Evolutionary conservation across 495 filamentous ascomycete genomes (phyloP), one percentile per base, ranked within the genome.

Genomic region (Thermochaetoides thermophila): DNA sequence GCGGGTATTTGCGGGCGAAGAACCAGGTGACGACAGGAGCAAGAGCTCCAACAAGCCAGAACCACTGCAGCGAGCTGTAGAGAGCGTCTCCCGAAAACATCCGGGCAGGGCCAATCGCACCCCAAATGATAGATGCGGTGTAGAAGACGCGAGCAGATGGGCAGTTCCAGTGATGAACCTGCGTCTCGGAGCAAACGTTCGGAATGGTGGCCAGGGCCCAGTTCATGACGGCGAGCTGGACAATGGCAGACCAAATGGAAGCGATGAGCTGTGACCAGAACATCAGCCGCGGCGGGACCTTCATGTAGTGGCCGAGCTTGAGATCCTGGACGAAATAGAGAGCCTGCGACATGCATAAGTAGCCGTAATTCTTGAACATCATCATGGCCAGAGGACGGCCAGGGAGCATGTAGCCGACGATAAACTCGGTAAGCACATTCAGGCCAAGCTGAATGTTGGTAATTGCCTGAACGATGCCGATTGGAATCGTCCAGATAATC

Each of bases 311-410:
- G n/a, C 73, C 77, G 10, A 66, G 51, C 43, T 71, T 69, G 33
- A 73, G 55, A 38, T 71, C 66, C 39, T 63, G 58, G 14, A 50
- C 35, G 28, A 57, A 57, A 38, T 57, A 54, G 9, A 70, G 57
- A 2, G 63, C 65, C 45, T 69, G 66, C 22, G 56, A 63, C 56
- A 77, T 70, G 41, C 68, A 70, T 31, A 78, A 70, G 42, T 80
- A 82, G 31, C 76, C 74, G 44, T 76, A 79, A 39, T 55, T 78
- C 44, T 82, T 81, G 59, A 82, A 82, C 53, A 57, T 55, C 53
- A 57, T 84, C 50, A 76, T 72, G 22, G 75, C 74, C 4, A 80
- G 47, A 1, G 75, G 75, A 8, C 63, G 61, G 9, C 75, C 76
- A 4, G 76, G 69, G 24, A 76, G 66, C 39, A 77, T 73, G 52